Evolutionary conservation across 1,284 basidiomycete genomes (phyloP), one percentile per base, ranked within the genome.

Genomic region (Ustilago xerochloae): DNA sequence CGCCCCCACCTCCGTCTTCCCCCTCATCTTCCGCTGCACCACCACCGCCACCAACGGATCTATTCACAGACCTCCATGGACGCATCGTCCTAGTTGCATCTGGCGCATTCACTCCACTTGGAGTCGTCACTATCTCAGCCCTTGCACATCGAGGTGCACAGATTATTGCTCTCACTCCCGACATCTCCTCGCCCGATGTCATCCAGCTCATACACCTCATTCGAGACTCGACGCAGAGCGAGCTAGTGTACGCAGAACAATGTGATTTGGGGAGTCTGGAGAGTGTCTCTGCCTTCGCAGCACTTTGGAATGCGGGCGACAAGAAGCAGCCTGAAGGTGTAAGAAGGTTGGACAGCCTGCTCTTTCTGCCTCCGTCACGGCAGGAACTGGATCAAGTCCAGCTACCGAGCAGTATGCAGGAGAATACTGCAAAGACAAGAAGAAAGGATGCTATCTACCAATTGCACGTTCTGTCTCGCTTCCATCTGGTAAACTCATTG

Each of bases 231-330:
- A 78, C 80, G 0, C 61, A 56, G 22, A 77, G 64, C 62, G 75
- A 79, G 38, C 70, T 76, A 26, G 74, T 83, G 22, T 83, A 77
- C 46, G 81, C 81, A 3, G 81, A 83, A 36, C 35, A 76, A 58
- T 83, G 81, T 61, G 75, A 83, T 39, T 46, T 82, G n/a, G 56
- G 39, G 1, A 48, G 57, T 15, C 39, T 79, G 10, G 38, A 52
- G 29, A 72, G 71, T 18, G 54, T 83, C 36, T 53, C 63, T 10
- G 51, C 51, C 2, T 83, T 83, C 41, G 67, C 72, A 8, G 59
- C 67, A 39, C 50, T 66, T 12, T 83, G 81, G 81, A 77, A 78
- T 30, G 38, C 63, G 3, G 80, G 79, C 2, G 61, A 69, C 30
- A 72, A 71, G 68, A 58, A 52, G 24, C 58, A 68, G 41, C 36